These are phyloP conservation scores for Alternaria brassicae DNA, from an alignment of 2,329 filamentous ascomycete species.

Conservation along the genomic window DNA sequence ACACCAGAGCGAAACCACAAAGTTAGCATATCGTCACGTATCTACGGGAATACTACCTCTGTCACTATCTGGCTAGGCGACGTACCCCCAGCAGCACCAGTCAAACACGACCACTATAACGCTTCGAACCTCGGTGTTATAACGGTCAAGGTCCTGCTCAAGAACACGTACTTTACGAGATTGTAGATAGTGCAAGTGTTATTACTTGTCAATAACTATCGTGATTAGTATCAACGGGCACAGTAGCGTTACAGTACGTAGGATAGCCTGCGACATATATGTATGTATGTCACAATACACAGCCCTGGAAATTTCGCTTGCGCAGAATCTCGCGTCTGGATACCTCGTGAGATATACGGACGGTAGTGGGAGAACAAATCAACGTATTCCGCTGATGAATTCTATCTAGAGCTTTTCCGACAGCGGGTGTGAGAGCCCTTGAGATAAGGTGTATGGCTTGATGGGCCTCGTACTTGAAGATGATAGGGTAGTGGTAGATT, in stretches of 20 bases:
- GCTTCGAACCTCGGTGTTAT: background rate
- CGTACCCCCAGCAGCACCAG: background rate
- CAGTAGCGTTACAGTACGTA: background rate
- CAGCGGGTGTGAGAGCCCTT: background rate
- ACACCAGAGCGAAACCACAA: background rate
- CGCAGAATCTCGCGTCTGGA: no score
- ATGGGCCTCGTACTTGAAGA: background rate
- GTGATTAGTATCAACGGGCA: background rate
- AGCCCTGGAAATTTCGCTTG: no score
- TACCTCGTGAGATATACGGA: no score
- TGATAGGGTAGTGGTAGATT: background rate
- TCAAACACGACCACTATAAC: background rate
- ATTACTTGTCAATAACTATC: background rate
- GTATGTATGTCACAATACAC: no score
- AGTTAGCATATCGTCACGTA: background rate
- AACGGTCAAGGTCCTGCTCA: background rate
- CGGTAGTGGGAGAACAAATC: no score
- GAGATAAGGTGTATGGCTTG: background rate
- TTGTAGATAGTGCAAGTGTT: background rate
- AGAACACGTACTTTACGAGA: background rate
- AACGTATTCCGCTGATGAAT: no score
- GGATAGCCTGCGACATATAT: background rate
- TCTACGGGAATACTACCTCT: rapidly evolving
- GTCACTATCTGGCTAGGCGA: background rate
- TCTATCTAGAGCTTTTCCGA: no score